These are phyloP conservation scores for Cyberlindnera suaveolens DNA, from an alignment of 805 yeast genomes.

Conservation along the genomic window DNA sequence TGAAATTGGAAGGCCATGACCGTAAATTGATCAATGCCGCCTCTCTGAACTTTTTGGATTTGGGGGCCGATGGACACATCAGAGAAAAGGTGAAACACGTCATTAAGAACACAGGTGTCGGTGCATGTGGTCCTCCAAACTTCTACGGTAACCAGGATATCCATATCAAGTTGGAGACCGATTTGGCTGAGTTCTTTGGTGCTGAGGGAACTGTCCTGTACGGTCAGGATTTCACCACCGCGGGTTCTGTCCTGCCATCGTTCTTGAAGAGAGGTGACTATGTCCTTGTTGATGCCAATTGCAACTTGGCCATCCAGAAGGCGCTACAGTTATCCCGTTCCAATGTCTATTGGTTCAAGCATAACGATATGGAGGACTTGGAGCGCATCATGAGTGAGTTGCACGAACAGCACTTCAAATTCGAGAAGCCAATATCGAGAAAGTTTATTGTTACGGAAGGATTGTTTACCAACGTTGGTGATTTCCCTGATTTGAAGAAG, in stretches of 20 bases:
- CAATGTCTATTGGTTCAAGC: conserved; percentile 66
- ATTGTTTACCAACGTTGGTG: conserved; percentile 75
- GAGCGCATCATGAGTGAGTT: conserved; percentile 56
- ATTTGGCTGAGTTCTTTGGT: conserved; percentile 67
- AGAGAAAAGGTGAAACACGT: conserved; percentile 47
- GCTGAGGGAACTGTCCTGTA: conserved; percentile 77
- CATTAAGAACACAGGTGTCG: conserved; percentile 78
- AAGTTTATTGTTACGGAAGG: conserved; percentile 92
- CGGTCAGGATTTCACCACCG: conserved; percentile 88
- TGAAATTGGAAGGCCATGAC: conserved; percentile 20
- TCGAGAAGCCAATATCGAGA: conserved; percentile 72
- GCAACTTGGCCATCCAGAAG: conserved; percentile 74
- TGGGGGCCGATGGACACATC: conserved; percentile 44
- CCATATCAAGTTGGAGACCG: conserved; percentile 74
- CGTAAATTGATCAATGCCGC: conserved; percentile 56
- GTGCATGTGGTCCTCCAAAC: conserved; percentile 98
- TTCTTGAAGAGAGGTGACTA: conserved; percentile 94
- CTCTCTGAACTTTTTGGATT: conserved; percentile 63
- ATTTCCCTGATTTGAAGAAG: conserved; percentile 61
- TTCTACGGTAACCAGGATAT: conserved; percentile 94
- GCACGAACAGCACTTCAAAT: conserved; percentile 17
- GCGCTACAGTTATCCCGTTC: conserved; percentile 85
- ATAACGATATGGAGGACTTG: conserved; percentile 81
- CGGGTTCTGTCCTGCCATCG: conserved; percentile 85
- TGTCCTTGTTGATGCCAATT: conserved; percentile 79